Base-by-base conservation (phyloP, 768 basidiomycete species). In the Xerocomus potaroensis region DNA sequence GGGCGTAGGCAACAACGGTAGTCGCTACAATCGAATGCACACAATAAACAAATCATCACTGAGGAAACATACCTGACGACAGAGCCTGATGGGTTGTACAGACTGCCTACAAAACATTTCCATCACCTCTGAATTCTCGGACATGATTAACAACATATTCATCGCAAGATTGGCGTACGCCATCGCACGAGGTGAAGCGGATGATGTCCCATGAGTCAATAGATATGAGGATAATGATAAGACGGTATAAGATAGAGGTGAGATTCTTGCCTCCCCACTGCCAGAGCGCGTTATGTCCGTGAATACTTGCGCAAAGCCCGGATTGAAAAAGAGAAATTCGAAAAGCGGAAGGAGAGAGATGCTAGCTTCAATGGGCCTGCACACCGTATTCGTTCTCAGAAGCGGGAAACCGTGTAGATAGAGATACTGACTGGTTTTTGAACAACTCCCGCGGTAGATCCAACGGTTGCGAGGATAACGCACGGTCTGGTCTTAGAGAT, bases 201-300 rank as follows among this genome's bases (percentile, higher is more conserved):
- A 67, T 5, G 84, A 82, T 10, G 81, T 77, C 11, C 83, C 83
- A 58, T 87, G 84, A 2, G 81, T 76, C 43, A 84, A 63, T 39
- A 86, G 56, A 65, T 86, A 86, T 0, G 83, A 84, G 2, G 80
- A 76, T 43, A 85, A 59, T 4, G 79, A 75, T 37, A 86, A 56
- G 10, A 82, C 59, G 10, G 75, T 76, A 52, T 74, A 69, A 1
- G 73, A 64, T 9, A 76, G 62, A 5, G 75, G 72, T 0, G 72
- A 54, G 6, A 62, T 59, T 44, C 32, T 60, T 14, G 49, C 53
- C 44, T 49, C 58, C n/a, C 60, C 67, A 1, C 60, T 60, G 8
- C 51, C 53, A 18, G 65, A 33, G 6, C 63, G 60, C 6, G 71
- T 45, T 33, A 65, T 61, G 14, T 74, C 70, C 38, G 74, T 46